Evolutionary conservation across 1,284 basidiomycete species (phyloP), one percentile per base, ranked within the genome.

Genomic region (Moesziomyces parantarcticus): DNA sequence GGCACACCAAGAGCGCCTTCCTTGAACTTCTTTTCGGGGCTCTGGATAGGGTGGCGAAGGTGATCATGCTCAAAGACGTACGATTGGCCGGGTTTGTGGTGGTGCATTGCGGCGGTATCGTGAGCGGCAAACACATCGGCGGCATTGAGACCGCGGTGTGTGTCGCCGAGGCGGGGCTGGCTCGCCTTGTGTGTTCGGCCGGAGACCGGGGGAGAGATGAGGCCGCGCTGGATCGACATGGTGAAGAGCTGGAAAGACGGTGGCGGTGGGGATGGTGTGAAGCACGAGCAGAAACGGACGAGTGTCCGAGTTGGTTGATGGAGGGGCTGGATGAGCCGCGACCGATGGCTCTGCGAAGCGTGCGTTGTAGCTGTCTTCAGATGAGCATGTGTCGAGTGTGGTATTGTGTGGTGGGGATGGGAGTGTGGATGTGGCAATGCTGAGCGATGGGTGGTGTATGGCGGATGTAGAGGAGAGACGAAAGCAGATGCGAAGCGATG

Each of bases 121-220:
- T 47, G 47, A 29, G 34, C 32, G 18, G 51, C 58, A 26, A 71
- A 71, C 4, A 71, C 51, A 40, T 65, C 53, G 26, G 25, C 56
- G 4, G 53, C 56, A 21, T 25, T 51, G 53, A 59, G 44, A n/a
- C 18, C 39, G 18, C 47, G 62, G 50, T 58, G 54, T 3, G 36
- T 32, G 54, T 64, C 46, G 11, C 20, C 25, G 10, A 63, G 32
- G 20, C 64, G 69, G 3, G 70, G 59, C 18, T 54, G 49, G 14
- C 64, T 56, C 8, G 60, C 10, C 58, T 73, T 73, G 60, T 58
- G 23, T 5, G 61, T 53, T 21, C 64, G 53, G 32, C 64, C 60
- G 32, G 64, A 68, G 25, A 62, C 41, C 1, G 64, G 64, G 5
- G 70, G 70, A 14, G 70, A 73, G 40, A 73, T 55, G 50, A 73